Base-by-base conservation (phyloP, 176 grass and related monocot genomes). In the Carex littledalei region DNA sequence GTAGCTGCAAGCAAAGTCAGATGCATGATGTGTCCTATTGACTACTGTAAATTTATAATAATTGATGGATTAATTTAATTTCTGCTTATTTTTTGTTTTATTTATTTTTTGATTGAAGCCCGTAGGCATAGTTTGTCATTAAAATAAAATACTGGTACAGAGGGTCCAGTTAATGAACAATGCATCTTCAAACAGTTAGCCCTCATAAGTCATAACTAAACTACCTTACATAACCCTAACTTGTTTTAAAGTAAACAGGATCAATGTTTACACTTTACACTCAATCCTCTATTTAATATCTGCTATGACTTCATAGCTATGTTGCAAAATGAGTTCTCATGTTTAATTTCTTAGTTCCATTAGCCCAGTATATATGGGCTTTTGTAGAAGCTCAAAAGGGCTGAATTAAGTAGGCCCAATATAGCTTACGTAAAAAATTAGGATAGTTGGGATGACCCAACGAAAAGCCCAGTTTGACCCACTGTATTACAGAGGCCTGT, bases 31-130 rank as follows among this genome's bases (percentile, higher is more conserved):
- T 16, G 35, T 67, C 41, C 41, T 52, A 17, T 49, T 67, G 81
- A 66, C 13, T 47, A 15, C 14, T 83, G 81, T 83, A 83, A 50
- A 68, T 83, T 54, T 68, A 67, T 22, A 50, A 83, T 31, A 31
- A 26, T 26, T 54, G 63, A 83, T 68, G 14, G 41, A 17, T 78
- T 78, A 4, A 72, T 47, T 64, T 67, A 39, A 39, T 39, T 39
- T 39, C 4, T 39, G 37, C 37, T 39, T 39, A 39, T 35, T 35
- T 39, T 39, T 39, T 39, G 37, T 39, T 39, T 39, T 39, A 39
- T 39, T 39, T 5, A 39, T 5, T 39, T 39, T 39, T 39, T 39
- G 34, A 35, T 39, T 39, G 4, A 39, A 39, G 37, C 37, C 37
- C 37, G 37, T 39, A 5, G 37, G 37, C 37, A 6, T 39, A 39